A percentile compares a stretch with the other conserved stretches of the same genome.
These are phyloP conservation scores for Platanthera zijinensis DNA, from an alignment of 106 monocot genomes.

Conservation along the genomic window DNA sequence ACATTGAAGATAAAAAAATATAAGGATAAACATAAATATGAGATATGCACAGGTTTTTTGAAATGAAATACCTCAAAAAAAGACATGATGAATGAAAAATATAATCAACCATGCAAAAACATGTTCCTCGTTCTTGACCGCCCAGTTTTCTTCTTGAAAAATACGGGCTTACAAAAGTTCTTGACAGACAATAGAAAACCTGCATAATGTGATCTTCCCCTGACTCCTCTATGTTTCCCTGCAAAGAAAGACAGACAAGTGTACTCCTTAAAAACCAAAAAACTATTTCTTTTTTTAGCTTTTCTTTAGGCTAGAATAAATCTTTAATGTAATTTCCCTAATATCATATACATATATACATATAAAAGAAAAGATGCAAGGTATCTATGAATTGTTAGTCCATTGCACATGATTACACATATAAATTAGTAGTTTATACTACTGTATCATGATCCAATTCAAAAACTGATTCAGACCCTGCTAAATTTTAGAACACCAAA, in stretches of 20 bases:
- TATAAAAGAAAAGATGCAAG: neutral
- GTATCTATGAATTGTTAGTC: neutral
- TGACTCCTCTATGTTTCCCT: conserved; percentile 38
- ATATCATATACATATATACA: neutral
- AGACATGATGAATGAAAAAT: neutral
- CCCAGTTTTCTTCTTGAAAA: conserved; percentile 44
- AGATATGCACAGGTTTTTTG: neutral
- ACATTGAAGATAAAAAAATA: neutral
- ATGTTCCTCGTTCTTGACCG: conserved; percentile 19
- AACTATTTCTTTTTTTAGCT: neutral
- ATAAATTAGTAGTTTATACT: neutral
- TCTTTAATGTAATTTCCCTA: neutral
- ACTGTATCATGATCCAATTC: too few species aligned
- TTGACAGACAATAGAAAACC: conserved; percentile 40
- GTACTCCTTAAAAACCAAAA: neutral
- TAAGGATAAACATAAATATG: neutral
- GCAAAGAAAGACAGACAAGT: conserved; percentile 9
- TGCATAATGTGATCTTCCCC: conserved; percentile 11
- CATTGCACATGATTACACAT: neutral
- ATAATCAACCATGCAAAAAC: conserved; percentile 18
- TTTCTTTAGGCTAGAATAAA: neutral
- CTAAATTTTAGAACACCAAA: conserved; percentile 12
- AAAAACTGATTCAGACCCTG: neutral
- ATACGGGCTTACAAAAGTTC: conserved; percentile 35
- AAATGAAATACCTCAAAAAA: neutral